Evolutionary conservation across 768 basidiomycete genomes (phyloP).

Genomic region (Kwoniella dejecticola): DNA sequence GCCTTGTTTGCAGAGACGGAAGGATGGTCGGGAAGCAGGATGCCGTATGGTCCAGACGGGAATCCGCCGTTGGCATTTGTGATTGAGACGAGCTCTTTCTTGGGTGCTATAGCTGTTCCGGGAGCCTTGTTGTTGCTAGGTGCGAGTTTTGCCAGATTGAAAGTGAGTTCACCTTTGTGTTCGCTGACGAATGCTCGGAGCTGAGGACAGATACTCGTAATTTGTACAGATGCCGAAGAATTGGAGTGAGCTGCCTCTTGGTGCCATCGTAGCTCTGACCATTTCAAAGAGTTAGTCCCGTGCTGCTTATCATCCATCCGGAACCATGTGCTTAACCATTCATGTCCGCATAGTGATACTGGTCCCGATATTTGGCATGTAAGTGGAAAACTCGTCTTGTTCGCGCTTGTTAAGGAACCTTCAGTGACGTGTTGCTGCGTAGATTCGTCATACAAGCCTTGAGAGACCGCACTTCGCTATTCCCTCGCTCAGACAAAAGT

Average conservation of each 20-base stretch:
- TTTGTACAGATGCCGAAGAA: conserved; percentile 49
- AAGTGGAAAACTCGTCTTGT: neutral
- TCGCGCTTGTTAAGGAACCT: neutral
- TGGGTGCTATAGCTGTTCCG: conserved; percentile 54
- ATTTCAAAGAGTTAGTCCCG: conserved; percentile 51
- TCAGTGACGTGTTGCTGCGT: neutral
- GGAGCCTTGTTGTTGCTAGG: conserved; percentile 55
- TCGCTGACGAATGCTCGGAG: no score
- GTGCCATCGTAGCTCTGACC: conserved; percentile 56
- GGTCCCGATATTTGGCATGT: conserved; percentile 58
- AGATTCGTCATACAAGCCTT: conserved; percentile 51
- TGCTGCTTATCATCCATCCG: neutral
- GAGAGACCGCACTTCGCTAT: conserved; percentile 51
- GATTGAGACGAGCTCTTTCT: conserved; percentile 54
- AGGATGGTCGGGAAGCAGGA: conserved; percentile 53
- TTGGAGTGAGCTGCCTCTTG: conserved; percentile 56
- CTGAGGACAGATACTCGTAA: neutral
- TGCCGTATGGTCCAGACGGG: conserved; percentile 59
- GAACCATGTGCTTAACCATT: neutral
- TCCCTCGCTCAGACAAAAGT: conserved; percentile 55
- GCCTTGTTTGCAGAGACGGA: conserved; percentile 57
- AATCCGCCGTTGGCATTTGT: conserved; percentile 58
- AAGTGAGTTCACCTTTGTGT: neutral
- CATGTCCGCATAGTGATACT: conserved; percentile 50
- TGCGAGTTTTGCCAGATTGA: conserved; percentile 58